Conservation (phyloP, 345 rosid genomes). For the Dimocarpus longan region DNA sequence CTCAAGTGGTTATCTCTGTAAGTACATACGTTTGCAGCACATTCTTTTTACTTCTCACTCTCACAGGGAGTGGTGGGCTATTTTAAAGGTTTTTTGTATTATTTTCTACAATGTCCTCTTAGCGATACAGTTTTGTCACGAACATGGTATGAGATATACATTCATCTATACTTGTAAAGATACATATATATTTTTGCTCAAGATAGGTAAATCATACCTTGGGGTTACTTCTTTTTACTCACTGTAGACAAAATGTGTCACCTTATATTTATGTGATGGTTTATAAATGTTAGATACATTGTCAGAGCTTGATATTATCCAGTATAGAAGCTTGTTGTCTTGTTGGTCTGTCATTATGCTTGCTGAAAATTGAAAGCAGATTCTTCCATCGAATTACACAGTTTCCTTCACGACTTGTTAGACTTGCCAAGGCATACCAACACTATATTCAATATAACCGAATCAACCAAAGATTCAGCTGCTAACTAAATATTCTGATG, state of each 20-base stretch:
- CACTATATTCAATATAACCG: not conserved
- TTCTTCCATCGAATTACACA: not conserved
- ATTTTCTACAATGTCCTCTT: not conserved
- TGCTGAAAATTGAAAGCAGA: not conserved
- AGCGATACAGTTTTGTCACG: not conserved
- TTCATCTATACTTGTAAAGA: slow-evolving; percentile 15
- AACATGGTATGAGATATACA: not conserved
- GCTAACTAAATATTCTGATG: not conserved
- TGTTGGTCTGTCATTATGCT: not conserved
- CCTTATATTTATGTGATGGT: not conserved
- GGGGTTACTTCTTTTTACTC: not conserved
- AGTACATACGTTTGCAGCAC: not conserved
- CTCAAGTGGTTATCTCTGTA: not conserved
- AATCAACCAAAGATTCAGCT: not conserved
- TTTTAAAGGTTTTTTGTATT: slow-evolving; percentile 7
- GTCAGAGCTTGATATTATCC: not conserved
- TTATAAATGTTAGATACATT: too few relatives aligned
- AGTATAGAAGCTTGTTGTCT: not conserved
- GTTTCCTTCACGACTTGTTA: not conserved
- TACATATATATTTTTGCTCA: not conserved
- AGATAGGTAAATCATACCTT: not conserved
- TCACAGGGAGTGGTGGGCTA: not conserved
- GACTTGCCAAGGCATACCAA: not conserved
- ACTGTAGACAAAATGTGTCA: not conserved
- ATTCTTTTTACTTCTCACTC: not conserved